A percentile compares a stretch with the other conserved stretches of the same genome.
Evolutionary conservation across 2,329 filamentous ascomycete genomes (phyloP).

Genomic region (Endocalyx cinctus): DNA sequence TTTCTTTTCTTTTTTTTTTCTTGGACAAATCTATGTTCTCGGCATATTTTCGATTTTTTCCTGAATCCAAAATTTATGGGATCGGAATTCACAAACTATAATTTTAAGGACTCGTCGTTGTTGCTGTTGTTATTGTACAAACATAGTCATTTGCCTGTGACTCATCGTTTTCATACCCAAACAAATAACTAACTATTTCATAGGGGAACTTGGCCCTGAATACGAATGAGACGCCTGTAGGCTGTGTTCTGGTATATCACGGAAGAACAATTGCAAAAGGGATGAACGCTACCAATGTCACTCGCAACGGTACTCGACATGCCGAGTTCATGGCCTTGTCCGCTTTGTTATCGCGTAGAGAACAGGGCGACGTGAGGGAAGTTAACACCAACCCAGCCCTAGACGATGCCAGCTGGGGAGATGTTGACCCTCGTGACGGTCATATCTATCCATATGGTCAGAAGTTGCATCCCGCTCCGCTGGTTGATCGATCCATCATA

Average conservation of each 20-base stretch:
- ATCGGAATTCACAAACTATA: too few relatives aligned
- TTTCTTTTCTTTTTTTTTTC: conserved; percentile 1
- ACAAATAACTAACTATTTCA: conserved; percentile 19
- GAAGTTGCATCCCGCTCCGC: conserved; percentile 49
- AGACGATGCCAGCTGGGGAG: conserved; percentile 41
- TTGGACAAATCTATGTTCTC: too few relatives aligned
- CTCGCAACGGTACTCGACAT: conserved; percentile 85
- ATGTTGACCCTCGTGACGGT: conserved; percentile 49
- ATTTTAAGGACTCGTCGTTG: too few relatives aligned
- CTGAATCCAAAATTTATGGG: too few relatives aligned
- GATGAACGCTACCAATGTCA: conserved; percentile 96
- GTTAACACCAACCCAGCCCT: conserved; percentile 19
- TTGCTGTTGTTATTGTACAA: too few relatives aligned
- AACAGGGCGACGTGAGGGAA: conserved; percentile 20
- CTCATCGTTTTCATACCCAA: too few relatives aligned
- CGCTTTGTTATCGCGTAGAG: conserved; percentile 44
- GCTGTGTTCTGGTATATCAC: conserved; percentile 84
- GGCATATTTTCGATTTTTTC: too few relatives aligned
- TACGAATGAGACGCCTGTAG: conserved; percentile 91
- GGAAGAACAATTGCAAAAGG: conserved; percentile 77
- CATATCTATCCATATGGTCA: conserved; percentile 60
- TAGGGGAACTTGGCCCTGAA: conserved; percentile 80
- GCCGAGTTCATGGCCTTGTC: conserved; percentile 88
- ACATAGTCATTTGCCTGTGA: too few relatives aligned
- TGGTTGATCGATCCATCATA: conserved; percentile 64